Evolutionary conservation across 2,329 filamentous ascomycete genomes (phyloP).

Genomic region (Alternaria postmessia): DNA sequence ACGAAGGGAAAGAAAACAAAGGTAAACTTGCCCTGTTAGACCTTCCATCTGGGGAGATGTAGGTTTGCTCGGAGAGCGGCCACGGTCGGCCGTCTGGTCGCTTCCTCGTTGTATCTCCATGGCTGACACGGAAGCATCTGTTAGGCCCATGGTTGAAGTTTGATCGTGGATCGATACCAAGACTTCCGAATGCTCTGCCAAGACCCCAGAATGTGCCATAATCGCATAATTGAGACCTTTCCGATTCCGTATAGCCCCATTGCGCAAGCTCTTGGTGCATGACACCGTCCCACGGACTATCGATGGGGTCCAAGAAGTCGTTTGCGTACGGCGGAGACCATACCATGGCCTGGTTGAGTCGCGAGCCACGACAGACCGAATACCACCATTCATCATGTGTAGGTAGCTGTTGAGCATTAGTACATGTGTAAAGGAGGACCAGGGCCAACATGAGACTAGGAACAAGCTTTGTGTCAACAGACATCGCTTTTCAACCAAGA

Average conservation of each 20-base stretch:
- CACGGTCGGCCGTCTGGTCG: neutral
- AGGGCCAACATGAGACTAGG: neutral
- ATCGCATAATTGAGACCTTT: neutral
- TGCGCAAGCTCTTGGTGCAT: neutral
- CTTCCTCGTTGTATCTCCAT: neutral
- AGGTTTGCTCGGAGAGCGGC: neutral
- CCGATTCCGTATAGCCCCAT: neutral
- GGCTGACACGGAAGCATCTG: neutral
- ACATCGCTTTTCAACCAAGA: neutral
- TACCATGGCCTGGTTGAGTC: neutral
- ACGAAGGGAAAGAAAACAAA: neutral
- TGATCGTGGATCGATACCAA: neutral
- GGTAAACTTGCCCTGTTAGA: neutral
- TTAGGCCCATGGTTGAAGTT: neutral
- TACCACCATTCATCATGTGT: neutral
- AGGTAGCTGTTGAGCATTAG: neutral
- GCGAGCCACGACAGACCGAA: neutral
- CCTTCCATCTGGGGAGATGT: neutral
- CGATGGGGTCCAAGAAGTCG: neutral
- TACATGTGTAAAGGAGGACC: neutral
- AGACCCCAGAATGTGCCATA: slow-evolving; percentile 3
- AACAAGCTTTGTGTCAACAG: neutral
- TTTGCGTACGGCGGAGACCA: neutral
- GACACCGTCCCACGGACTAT: neutral
- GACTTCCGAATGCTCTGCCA: neutral